Percentiles rank a stretch among this genome's conserved stretches.
Evolutionary conservation across 805 yeast species (phyloP).

Genomic region (Wickerhamomyces sydowiorum): DNA sequence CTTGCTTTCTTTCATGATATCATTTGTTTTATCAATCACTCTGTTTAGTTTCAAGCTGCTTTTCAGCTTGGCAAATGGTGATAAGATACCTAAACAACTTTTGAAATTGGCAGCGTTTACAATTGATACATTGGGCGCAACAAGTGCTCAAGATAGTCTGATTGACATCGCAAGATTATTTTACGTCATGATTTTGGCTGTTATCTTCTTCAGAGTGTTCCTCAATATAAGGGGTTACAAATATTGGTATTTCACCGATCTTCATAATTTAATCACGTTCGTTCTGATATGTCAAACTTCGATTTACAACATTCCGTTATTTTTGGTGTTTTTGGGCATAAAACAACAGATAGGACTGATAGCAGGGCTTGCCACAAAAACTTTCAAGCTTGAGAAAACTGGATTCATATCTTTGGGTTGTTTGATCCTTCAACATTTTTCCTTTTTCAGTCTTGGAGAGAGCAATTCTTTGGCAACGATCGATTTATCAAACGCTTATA

Average conservation of each 20-base stretch:
- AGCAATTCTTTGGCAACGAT: constrained; percentile 91
- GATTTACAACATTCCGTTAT: constrained; percentile 42
- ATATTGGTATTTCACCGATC: constrained; percentile 28
- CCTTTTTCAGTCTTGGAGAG: constrained; percentile 84
- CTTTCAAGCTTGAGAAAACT: constrained; percentile 1
- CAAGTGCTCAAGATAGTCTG: constrained; percentile 24
- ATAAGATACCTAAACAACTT: constrained; percentile 38
- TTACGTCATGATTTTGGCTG: constrained; percentile 26
- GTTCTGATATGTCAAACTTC: constrained; percentile 46
- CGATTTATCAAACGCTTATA: constrained; percentile 87
- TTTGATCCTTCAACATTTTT: constrained; percentile 61
- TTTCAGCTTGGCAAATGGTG: constrained; percentile 51
- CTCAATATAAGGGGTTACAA: constrained; percentile 4
- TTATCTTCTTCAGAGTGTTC: constrained; percentile 27
- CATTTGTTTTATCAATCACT: constrained; percentile 40
- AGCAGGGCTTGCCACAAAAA: background rate
- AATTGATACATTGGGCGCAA: constrained; percentile 24
- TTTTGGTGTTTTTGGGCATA: constrained; percentile 30
- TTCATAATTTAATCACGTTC: constrained; percentile 31
- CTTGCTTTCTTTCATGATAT: constrained; percentile 35
- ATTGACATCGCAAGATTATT: constrained; percentile 30
- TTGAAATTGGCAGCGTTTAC: constrained; percentile 23
- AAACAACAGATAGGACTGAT: constrained; percentile 12
- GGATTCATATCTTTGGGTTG: constrained; percentile 12
- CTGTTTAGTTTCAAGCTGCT: constrained; percentile 50